These are phyloP conservation scores for Stevia rebaudiana DNA, from an alignment of 140 eudicot genomes.

Conservation along the genomic window DNA sequence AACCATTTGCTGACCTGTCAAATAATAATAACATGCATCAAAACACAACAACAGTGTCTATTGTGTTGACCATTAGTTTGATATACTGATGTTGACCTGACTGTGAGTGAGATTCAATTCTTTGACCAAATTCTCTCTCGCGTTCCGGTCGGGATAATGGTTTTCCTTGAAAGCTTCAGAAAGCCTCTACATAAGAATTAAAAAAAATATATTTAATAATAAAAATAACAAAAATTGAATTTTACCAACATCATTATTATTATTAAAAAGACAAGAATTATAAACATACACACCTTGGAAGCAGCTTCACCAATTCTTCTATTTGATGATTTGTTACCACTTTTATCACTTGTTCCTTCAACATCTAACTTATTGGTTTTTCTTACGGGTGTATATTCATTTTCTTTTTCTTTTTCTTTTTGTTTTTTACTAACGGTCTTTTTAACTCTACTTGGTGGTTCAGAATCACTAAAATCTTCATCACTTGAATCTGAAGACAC, in stretches of 20 bases:
- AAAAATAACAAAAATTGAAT: neutral
- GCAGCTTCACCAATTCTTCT: conserved; percentile 57
- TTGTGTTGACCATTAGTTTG: neutral
- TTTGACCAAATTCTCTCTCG: conserved; percentile 53
- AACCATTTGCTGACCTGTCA: conserved; percentile 81
- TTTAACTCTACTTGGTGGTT: conserved; percentile 27
- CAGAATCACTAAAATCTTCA: conserved; percentile 53
- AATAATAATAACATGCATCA: conserved; percentile 4
- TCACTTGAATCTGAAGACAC: conserved; percentile 79
- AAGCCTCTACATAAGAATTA: conserved; percentile 48
- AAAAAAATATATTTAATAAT: neutral
- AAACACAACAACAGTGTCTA: neutral
- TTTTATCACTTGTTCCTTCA: conserved; percentile 36
- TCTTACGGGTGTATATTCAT: conserved; percentile 16
- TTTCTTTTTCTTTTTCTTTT: conserved; percentile 23
- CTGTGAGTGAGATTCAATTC: conserved; percentile 47
- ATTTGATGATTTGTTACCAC: conserved; percentile 31
- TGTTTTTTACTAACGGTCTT: conserved; percentile 9
- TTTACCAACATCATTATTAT: neutral
- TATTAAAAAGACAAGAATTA: neutral
- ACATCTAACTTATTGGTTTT: conserved; percentile 16
- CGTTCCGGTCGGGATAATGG: conserved; percentile 53
- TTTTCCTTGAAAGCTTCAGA: conserved; percentile 59
- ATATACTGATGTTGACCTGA: conserved; percentile 37
- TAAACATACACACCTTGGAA: conserved; percentile 46